phyloP scores from a whole-genome alignment of 345 rosid genomes.

The Eucalyptus albens region DNA sequence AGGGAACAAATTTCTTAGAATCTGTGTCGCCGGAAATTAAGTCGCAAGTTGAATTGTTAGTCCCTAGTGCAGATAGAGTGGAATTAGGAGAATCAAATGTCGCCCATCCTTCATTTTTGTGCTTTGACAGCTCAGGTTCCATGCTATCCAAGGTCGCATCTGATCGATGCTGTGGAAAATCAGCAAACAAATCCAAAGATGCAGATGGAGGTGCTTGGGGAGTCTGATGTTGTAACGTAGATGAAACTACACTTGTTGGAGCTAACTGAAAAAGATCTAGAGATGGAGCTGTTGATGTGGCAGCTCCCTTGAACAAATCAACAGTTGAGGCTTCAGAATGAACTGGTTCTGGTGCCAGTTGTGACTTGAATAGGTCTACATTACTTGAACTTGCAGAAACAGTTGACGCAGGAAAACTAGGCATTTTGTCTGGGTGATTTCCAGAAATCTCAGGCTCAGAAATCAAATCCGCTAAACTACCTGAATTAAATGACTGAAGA shows the following conservation, averaged over 20 bases:
- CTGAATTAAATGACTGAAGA: slow-evolving; percentile 45
- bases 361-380: slow-evolving; percentile 25
- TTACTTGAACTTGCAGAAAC: slow-evolving; percentile 20
- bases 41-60: slow-evolving; percentile 9
- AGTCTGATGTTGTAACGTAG: slow-evolving; percentile 25
- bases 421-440: slow-evolving; percentile 13
- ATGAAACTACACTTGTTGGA: slow-evolving; percentile 7
- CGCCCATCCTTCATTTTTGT: slow-evolving; percentile 86
- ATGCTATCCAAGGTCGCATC: slow-evolving; percentile 3
- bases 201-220: slow-evolving; percentile 19
- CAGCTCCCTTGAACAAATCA: slow-evolving; percentile 57
- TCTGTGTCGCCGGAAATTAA: slow-evolving; percentile 9
- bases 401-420: slow-evolving; percentile 16
- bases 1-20: slow-evolving; percentile 21
- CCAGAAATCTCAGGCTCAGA: slow-evolving; percentile 34
- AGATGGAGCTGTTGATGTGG: slow-evolving; percentile 23
- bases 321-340: slow-evolving; percentile 21
- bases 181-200: slow-evolving; percentile 40
- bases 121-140: slow-evolving; percentile 12
- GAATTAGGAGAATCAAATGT: slow-evolving; percentile 62
- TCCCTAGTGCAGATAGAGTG: slow-evolving; percentile 12
- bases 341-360: slow-evolving; percentile 14
- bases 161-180: slow-evolving; percentile 28
- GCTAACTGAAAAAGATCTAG: slow-evolving; percentile 19
- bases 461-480: slow-evolving; percentile 29